Percentiles rank a stretch among this genome's conserved stretches.
Conservation (phyloP, 192 early-diverging fungal species). For the Linnemannia exigua region DNA sequence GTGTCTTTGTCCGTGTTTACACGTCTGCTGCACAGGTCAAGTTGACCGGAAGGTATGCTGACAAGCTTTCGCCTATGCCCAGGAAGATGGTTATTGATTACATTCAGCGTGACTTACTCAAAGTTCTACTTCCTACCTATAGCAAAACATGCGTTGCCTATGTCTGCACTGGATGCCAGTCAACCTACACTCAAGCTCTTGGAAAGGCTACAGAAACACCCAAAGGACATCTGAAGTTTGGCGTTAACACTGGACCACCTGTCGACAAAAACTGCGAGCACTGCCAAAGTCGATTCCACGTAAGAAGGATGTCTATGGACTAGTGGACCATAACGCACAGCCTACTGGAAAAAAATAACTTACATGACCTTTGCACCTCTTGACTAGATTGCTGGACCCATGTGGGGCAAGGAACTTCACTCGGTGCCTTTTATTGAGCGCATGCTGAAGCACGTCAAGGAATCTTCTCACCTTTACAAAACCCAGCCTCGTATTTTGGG, state of each 20-base stretch:
- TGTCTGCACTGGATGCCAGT: slow-evolving; percentile 87
- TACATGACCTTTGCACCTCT: background rate
- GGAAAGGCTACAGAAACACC: slow-evolving; percentile 71
- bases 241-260: slow-evolving; percentile 71
- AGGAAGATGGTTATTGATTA: background rate
- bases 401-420: slow-evolving; percentile 90
- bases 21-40: slow-evolving; percentile 82
- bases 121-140: background rate
- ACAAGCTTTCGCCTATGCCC: background rate
- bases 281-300: slow-evolving; percentile 82
- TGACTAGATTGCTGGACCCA: slow-evolving; percentile 89
- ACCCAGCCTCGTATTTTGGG: slow-evolving; percentile 93
- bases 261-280: slow-evolving; percentile 75
- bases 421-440: slow-evolving; percentile 84
- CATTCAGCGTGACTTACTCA: background rate
- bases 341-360: too few relatives aligned
- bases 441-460: slow-evolving; percentile 84
- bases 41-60: slow-evolving; percentile 73
- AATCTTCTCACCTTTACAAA: slow-evolving; percentile 71
- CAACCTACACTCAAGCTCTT: slow-evolving; percentile 80
- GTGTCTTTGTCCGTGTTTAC: slow-evolving; percentile 94
- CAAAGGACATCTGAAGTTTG: slow-evolving; percentile 75
- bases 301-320: slow-evolving; percentile 31
- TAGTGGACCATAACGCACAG: background rate
- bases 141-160: slow-evolving; percentile 89